Evolutionary conservation across 805 yeast genomes (phyloP).

Genomic region (Cyberlindnera americana): DNA sequence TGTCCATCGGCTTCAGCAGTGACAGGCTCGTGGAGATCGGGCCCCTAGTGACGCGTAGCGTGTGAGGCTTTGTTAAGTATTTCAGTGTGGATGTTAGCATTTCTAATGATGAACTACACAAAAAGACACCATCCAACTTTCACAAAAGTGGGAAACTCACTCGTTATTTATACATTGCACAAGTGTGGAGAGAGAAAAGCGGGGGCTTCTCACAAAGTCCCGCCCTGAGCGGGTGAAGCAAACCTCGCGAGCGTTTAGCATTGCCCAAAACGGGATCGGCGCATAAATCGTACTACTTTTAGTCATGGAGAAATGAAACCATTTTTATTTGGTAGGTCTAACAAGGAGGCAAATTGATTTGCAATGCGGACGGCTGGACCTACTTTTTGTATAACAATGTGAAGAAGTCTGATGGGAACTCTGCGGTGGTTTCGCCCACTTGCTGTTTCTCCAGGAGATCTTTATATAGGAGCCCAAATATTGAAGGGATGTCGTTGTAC

Average conservation of each 20-base stretch:
- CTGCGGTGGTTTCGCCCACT: constrained; percentile 20
- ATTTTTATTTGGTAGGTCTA: too few species aligned
- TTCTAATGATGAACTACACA: too few species aligned
- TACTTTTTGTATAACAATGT: constrained; percentile 13
- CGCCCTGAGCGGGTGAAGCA: too few species aligned
- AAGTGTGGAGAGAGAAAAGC: neutral
- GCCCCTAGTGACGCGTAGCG: constrained; percentile 10
- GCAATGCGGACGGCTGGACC: too few species aligned
- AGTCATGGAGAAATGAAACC: too few species aligned
- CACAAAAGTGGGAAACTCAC: too few species aligned
- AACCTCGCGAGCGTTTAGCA: neutral
- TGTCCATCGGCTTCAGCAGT: too few species aligned
- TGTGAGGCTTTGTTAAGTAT: constrained; percentile 15
- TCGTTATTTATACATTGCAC: neutral
- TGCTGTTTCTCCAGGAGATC: constrained; percentile 28
- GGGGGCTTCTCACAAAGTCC: too few species aligned
- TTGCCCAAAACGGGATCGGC: neutral
- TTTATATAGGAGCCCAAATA: constrained; percentile 37
- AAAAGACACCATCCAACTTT: too few species aligned
- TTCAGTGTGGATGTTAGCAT: constrained; percentile 14
- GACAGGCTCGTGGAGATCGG: constrained; percentile 12
- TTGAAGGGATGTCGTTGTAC: constrained; percentile 34
- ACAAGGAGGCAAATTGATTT: too few species aligned
- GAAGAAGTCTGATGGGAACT: constrained; percentile 27
- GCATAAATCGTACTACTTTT: too few species aligned